Conservation (phyloP, 2,329 filamentous ascomycete species). For the Diatrype stigma region DNA sequence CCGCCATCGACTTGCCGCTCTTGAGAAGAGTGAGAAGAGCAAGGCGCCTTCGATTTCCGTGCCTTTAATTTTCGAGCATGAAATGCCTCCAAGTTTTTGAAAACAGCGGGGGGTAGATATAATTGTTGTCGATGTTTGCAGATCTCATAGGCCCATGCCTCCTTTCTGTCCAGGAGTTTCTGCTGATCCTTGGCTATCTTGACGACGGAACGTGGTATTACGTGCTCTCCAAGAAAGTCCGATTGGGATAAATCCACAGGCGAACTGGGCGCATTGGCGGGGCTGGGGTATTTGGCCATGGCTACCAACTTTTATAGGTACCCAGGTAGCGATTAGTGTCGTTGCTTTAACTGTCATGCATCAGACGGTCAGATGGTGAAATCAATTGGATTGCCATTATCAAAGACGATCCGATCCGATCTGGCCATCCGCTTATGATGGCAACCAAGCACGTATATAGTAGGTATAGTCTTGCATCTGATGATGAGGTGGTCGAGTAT, state of each 20-base stretch:
- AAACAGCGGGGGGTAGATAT: constrained; percentile 30
- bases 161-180: constrained; percentile 39
- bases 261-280: constrained; percentile 4
- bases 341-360: neutral
- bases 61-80: constrained; percentile 12
- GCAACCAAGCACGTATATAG: no score
- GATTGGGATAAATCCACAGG: constrained; percentile 11
- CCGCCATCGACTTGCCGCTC: neutral
- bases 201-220: constrained; percentile 37
- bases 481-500: no score
- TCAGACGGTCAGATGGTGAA: no score
- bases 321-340: no score
- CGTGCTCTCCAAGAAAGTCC: constrained; percentile 24
- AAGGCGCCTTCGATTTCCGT: constrained; percentile 2
- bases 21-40: neutral
- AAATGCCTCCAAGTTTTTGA: constrained; percentile 21
- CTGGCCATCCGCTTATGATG: no score
- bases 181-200: constrained; percentile 45
- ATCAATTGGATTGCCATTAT: neutral
- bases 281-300: neutral
- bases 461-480: no score
- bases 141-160: constrained; percentile 33
- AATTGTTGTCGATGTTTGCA: constrained; percentile 16
- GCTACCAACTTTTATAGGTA: neutral
- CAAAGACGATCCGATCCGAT: no score